Conservation (phyloP, 495 filamentous ascomycete genomes). For the Friedmanniomyces simplex region DNA sequence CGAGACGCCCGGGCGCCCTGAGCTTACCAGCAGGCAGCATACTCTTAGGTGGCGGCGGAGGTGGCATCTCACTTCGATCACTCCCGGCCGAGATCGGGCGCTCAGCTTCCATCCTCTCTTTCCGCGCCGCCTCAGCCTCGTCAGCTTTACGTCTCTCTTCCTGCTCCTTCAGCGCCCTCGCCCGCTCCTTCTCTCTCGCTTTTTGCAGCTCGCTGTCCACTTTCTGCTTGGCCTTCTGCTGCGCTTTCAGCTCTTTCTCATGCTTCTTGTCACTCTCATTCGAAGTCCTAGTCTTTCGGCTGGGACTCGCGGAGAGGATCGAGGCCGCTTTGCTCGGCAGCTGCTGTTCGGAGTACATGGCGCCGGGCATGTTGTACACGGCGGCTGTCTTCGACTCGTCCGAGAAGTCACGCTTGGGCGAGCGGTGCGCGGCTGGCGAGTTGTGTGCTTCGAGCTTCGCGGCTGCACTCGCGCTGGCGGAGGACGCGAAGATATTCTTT, state of each 20-base stretch:
- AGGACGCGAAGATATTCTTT: slow-evolving; percentile 70
- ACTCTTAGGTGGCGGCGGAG: slow-evolving; percentile 47
- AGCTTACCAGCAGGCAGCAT: slow-evolving; percentile 39
- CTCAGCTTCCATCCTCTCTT: slow-evolving; percentile 6
- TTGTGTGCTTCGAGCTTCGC: slow-evolving; percentile 51
- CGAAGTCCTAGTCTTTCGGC: slow-evolving; percentile 59
- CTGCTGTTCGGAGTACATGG: slow-evolving; percentile 16
- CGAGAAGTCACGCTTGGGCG: slow-evolving; percentile 16
- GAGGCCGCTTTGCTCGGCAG: slow-evolving; percentile 7
- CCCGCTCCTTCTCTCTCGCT: slow-evolving; percentile 50
- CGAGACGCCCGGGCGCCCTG: slow-evolving; percentile 48
- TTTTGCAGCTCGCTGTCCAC: slow-evolving; percentile 51
- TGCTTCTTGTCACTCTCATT: slow-evolving; percentile 60
- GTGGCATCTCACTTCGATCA: slow-evolving; percentile 41
- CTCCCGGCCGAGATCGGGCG: slow-evolving; percentile 17
- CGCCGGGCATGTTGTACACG: slow-evolving; percentile 21
- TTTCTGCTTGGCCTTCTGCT: slow-evolving; percentile 35
- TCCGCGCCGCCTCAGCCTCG: slow-evolving; percentile 11
- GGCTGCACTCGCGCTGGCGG: slow-evolving; percentile 66
- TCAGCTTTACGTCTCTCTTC: slow-evolving; percentile 13
- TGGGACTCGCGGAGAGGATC: slow-evolving; percentile 18
- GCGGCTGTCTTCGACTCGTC: slow-evolving; percentile 15
- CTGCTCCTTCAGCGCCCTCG: slow-evolving; percentile 28
- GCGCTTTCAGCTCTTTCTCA: slow-evolving; percentile 52
- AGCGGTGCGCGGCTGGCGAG: slow-evolving; percentile 30